Evolutionary conservation across 2,329 filamentous ascomycete species (phyloP).

Genomic region (Colletotrichum godetiae): DNA sequence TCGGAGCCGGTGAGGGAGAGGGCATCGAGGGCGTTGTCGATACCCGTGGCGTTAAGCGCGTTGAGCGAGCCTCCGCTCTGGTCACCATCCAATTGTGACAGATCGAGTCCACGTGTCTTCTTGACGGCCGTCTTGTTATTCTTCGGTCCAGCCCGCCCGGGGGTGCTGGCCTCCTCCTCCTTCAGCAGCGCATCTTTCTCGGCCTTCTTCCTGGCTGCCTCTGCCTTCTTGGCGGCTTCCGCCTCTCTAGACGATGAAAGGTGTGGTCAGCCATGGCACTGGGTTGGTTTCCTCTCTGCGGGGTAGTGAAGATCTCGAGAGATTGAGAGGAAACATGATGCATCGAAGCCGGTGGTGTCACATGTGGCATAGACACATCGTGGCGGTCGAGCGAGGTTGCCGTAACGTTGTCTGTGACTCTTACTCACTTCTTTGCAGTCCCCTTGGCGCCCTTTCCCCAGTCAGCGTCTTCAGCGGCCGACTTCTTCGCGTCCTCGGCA

Average conservation of each 20-base stretch:
- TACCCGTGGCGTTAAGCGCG: constrained; percentile 83
- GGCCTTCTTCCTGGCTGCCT: constrained; percentile 88
- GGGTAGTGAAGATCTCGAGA: constrained; percentile 8
- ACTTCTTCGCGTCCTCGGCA: constrained; percentile 73
- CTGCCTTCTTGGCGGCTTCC: constrained; percentile 85
- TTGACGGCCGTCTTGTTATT: constrained; percentile 76
- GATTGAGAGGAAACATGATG: not conserved
- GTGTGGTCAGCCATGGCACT: constrained; percentile 24
- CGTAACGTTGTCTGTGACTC: not conserved
- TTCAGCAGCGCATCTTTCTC: constrained; percentile 86
- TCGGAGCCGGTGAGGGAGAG: constrained; percentile 71
- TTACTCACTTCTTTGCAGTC: constrained; percentile 83
- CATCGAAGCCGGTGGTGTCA: constrained; percentile 7
- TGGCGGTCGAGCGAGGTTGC: not conserved
- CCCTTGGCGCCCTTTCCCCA: constrained; percentile 91
- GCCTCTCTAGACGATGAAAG: constrained; percentile 72
- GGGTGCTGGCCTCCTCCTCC: constrained; percentile 80
- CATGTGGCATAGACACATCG: not conserved
- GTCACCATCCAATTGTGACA: constrained; percentile 78
- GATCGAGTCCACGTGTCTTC: constrained; percentile 78
- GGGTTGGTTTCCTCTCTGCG: not conserved
- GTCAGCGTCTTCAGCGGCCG: constrained; percentile 76
- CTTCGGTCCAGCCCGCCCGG: constrained; percentile 71
- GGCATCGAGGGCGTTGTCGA: constrained; percentile 93
- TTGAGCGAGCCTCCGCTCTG: constrained; percentile 52